Evolutionary conservation across 257 asterid genomes (phyloP), one percentile per base, ranked within the genome.

Genomic region (Phtheirospermum japonicum): DNA sequence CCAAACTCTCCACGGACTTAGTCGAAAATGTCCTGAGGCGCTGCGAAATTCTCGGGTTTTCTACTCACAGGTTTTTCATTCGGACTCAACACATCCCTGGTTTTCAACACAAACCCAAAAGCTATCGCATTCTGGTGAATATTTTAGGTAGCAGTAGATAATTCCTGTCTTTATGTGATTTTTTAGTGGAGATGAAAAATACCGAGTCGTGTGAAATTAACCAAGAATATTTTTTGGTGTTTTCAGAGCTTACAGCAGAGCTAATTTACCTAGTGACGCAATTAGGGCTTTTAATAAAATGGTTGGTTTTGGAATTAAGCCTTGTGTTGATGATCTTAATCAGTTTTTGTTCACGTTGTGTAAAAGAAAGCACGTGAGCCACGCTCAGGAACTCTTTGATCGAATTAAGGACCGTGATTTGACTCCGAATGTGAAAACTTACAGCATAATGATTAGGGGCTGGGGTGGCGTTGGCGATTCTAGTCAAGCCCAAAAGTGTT

Each of bases 1-100:
- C 88, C 13, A 54, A 67, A 2, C 59, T 92, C 49, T n/a, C n/a
- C n/a, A n/a, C n/a, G n/a, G n/a, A n/a, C n/a, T n/a, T n/a, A n/a
- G n/a, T n/a, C n/a, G n/a, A n/a, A n/a, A n/a, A n/a, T n/a, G n/a
- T n/a, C n/a, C n/a, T n/a, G n/a, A n/a, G n/a, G n/a, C n/a, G n/a
- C 43, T 89, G 99, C 77, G 85, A 70, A 59, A 80, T 78, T 69
- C 89, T 92, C 11, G 95, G 95, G 3, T 88, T 89, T 53, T 82
- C 99, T 11, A 93, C 96, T 28, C 97, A 92, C 63, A 83, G 99
- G 57, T 90, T 92, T 89, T 89, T 92, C 32, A 73, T 77, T 0
- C 89, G 96, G 99, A 90, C 95, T 26, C 81, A 74, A 71, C 59
- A 46, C 33, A 39, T 86, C 14, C 87, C 95, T 12, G 83, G 80